Conservation (phyloP, 331 rosid genomes). For the Rosa hybrid region DNA sequence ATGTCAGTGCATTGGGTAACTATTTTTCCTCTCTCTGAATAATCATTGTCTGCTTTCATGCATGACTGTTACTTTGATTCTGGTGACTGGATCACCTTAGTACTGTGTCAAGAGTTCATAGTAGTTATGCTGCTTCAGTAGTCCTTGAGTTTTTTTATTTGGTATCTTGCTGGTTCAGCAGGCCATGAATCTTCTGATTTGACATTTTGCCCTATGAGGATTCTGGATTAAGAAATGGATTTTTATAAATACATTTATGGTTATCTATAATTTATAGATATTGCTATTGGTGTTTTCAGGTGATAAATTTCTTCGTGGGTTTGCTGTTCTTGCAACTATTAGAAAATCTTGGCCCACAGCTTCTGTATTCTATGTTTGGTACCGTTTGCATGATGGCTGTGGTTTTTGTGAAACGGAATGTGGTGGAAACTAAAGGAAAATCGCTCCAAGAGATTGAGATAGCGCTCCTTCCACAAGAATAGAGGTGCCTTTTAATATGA, state of each 20-base stretch:
- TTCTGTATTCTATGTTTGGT: constrained; percentile 78
- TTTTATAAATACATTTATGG: background rate
- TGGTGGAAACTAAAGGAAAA: constrained; percentile 94
- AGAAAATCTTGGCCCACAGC: constrained; percentile 73
- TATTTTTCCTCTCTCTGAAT: constrained; percentile 21
- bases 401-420: constrained; percentile 77
- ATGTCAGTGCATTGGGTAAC: constrained; percentile 99
- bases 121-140: background rate
- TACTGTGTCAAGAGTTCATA: background rate
- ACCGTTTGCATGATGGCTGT: constrained; percentile 79
- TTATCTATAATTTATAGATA: constrained; percentile 14
- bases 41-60: background rate
- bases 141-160: background rate
- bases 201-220: background rate
- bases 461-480: constrained; percentile 89
- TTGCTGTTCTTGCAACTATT: constrained; percentile 82
- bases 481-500: constrained; percentile 14
- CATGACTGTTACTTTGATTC: constrained; percentile 4
- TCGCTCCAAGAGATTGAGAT: constrained; percentile 98
- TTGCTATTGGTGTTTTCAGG: constrained; percentile 49
- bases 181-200: background rate
- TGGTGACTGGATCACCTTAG: background rate
- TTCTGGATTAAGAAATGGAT: constrained; percentile 2
- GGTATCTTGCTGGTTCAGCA: constrained; percentile 1
- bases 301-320: constrained; percentile 92